Evolutionary conservation across 164 flowering plant genomes (phyloP), one percentile per base, ranked within the genome.

Genomic region (Aristolochia fimbriata): DNA sequence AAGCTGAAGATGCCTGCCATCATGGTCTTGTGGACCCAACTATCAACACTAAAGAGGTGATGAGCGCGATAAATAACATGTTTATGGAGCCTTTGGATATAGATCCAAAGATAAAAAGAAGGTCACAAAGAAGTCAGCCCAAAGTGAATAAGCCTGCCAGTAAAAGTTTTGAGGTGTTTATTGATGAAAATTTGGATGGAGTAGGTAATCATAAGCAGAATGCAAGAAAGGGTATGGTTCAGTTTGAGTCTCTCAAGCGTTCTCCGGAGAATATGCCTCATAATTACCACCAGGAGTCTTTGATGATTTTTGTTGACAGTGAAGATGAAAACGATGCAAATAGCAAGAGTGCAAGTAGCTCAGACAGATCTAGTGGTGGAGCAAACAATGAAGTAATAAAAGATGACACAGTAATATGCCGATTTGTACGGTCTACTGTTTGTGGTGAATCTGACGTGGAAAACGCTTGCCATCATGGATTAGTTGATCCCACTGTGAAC

Each of bases 21-120:
- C 99, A 88, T 71, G 99, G 99, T 50, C 71, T 93, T 53, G 91
- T 93, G 55, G 99, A 93, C 53, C 99, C 97, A 52, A 90, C 96
- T 13, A 77, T 93, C 65, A 86, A 90, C 71, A 78, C 79, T 74
- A 93, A 80, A 72, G 99, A 93, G 69, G 99, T 95, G 53, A 83
- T 86, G 83, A 76, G 81, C 73, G 92, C 76, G 20, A 88, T 93
- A 45, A 85, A 90, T 56, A 77, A 64, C 83, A 93, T 93, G 99
- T 93, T 93, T 71, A 68, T 74, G 57, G 92, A 90, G 62, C 97
- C 99, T 37, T 23, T 93, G 55, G 95, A 85, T 62, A 63, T 81
- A 31, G 75, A 74, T 62, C 63, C 74, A 47, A 63, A 65, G 53
- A 63, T 66, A 20, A 75, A 74, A 62, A 78, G 60, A 54, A 68